These are phyloP conservation scores for Pistacia atlantica DNA, from an alignment of 345 rosid genomes.

Conservation along the genomic window DNA sequence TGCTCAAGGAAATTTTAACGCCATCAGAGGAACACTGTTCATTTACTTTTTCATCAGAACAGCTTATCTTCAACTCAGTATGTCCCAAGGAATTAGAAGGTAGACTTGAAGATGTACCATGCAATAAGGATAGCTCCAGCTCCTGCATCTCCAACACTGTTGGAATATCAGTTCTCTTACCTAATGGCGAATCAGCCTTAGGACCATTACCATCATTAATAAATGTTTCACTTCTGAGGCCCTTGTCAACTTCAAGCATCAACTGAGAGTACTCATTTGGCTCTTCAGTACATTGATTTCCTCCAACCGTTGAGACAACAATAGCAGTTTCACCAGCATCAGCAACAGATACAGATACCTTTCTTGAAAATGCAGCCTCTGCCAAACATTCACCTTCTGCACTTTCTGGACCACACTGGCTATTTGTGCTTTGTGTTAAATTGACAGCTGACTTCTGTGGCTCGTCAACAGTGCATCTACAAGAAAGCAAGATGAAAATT, in stretches of 20 bases:
- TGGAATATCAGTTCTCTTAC: conserved; percentile 38
- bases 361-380: conserved; percentile 60
- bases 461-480: conserved; percentile 65
- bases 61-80: conserved; percentile 33
- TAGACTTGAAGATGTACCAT: conserved; percentile 37
- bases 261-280: conserved; percentile 40
- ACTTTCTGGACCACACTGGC: conserved; percentile 40
- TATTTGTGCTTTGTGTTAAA: conserved; percentile 41
- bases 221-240: conserved; percentile 27
- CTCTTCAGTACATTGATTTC: conserved; percentile 44
- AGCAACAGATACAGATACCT: conserved; percentile 77
- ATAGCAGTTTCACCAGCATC: conserved; percentile 95
- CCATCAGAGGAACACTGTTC: conserved; percentile 25
- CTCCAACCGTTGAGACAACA: conserved; percentile 79
- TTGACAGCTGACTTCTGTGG: conserved; percentile 44
- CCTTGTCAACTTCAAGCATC: conserved; percentile 35
- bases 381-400: conserved; percentile 42
- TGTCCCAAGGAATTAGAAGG: conserved; percentile 37
- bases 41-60: conserved; percentile 27
- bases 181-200: conserved; percentile 29
- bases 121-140: conserved; percentile 51
- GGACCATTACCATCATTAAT: conserved; percentile 34
- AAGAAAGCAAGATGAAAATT: conserved; percentile 26
- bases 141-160: conserved; percentile 32
- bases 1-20: conserved; percentile 28